Evolutionary conservation across 352 stramenopile genomes (phyloP), one percentile per base, ranked within the genome.

Genomic region (Pythium sp.): DNA sequence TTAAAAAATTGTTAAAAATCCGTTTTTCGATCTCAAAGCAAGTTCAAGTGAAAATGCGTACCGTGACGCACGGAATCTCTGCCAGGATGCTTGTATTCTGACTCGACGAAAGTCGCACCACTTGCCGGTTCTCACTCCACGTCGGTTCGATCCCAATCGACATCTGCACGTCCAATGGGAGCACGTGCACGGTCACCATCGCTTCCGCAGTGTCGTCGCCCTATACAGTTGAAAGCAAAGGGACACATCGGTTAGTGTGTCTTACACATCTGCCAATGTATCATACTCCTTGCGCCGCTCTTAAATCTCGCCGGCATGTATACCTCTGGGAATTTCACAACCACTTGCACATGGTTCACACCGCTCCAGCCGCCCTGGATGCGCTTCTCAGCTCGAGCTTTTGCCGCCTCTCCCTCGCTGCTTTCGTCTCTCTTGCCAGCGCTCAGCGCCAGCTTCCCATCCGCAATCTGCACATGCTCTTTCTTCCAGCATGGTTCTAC

Each of bases 1-100:
- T n/a, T n/a, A n/a, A n/a, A 55, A 32, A 15, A 54, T 49, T 20
- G 36, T 14, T 20, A 60, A 24, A 14, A 24, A 12, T 2, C 4
- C 28, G 30, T 3, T 18, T 57, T 14, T 57, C 49, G 7, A 18
- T 57, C 3, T 15, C 28, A 34, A 12, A 47, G 14, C 20, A 41
- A 22, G 12, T 28, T 32, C 18, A 22, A n/a, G 6, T 8, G 60
- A n/a, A 59, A 18, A n/a, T 56, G 53, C 54, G 34, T 22, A 86
- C 79, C 70, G 61, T 51, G 11, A 75, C 36, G 30, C 80, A 87
- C 15, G 80, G 80, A n/a, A 88, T 46, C 58, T 80, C 60, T 0
- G 62, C 76, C 24, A 79, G 43, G 7, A 82, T 20, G 12, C 71
- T 80, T 34, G 76, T 73, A 54, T 77, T 80, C 32, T 76, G 74